Evolutionary conservation across 352 stramenopile species (phyloP), one percentile per base, ranked within the genome.

Genomic region (Globisporangium paddicum): DNA sequence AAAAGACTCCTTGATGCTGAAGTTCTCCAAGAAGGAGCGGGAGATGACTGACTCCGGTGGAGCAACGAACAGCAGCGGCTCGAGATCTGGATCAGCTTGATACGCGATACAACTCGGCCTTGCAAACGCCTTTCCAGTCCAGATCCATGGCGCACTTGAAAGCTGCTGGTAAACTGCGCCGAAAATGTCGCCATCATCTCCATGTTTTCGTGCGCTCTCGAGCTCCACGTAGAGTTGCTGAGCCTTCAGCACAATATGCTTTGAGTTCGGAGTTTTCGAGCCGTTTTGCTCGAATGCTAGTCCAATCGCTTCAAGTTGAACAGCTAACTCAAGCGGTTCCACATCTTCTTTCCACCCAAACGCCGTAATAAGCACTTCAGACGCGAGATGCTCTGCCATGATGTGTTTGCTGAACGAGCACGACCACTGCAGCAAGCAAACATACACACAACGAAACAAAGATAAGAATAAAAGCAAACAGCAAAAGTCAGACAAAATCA

Each of bases 51-150:
- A 64, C 21, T 88, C 77, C 8, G 72, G 72, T 23, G 82, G 82
- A 14, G 73, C 81, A 46, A 60, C 60, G 57, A 79, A 89, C 38
- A 93, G 60, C 18, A 93, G 61, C 34, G 81, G 83, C 37, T 89
- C 73, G 6, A 93, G 57, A 6, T 64, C 64, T 32, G 60, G 26
- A 10, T 86, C 72, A 5, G 64, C 63, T 30, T 81, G 55, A 13
- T 77, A 57, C 23, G 83, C 83, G 16, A 93, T 62, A 67, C 87
- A 76, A 6, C 68, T 72, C 19, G 80, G 62, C 2, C 68, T 71
- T 11, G 63, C 69, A 72, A 90, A 91, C 1, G 25, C 32, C 45
- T 75, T 82, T 23, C 81, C 79, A 7, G 81, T 91, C 81, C 83
- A 93, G 26, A 93, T 73, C 83, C 83, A 93, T 9, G 71, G 40